Base-by-base conservation (phyloP, 441 rosid species). In the Erysimum pusillum region DNA sequence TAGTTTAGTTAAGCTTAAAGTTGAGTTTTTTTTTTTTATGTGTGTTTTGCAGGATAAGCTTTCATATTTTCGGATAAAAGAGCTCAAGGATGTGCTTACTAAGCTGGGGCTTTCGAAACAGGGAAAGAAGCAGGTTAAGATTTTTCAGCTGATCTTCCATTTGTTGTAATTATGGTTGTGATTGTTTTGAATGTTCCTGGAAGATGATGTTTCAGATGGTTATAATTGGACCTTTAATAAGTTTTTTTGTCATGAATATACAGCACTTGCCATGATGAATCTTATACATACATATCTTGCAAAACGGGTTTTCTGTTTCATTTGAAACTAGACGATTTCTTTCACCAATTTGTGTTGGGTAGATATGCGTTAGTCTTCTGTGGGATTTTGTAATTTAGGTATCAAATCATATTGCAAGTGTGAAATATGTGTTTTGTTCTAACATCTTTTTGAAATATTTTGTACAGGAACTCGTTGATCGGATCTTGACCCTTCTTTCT, bases 31-130 rank as follows among this genome's bases (percentile, higher is more conserved):
- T 15, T 54, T 51, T 46, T n/a, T 42, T 2, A 14, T 74, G 39
- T 62, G 20, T 69, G 81, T 46, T 41, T 71, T 83, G 77, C 77
- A 96, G 98, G 94, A 90, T 8, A 92, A 93, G 48, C 83, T 96
- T 85, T 85, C 89, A 8, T 85, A 85, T 75, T 96, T 96, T 73
- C 94, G 98, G 73, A 87, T 96, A 75, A 96, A 96, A 83, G 99
- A 96, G 88, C 97, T 91, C 54, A 96, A 93, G 85, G 97, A 96
- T 86, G 94, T 91, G 68, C 89, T 96, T 12, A 84, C 93, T 69
- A 91, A 86, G 68, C 78, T 96, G 58, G 91, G 97, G 62, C 94
- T 91, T 71, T 89, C 99, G 72, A 96, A 96, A 86, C 99, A 96
- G 81, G 99, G 99, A 72, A 93, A 88, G 85, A 96, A 91, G 75